A percentile compares a stretch with the other conserved stretches of the same genome.
Evolutionary conservation across 1,284 basidiomycete genomes (phyloP).

Genomic region (Baeospora myosura): DNA sequence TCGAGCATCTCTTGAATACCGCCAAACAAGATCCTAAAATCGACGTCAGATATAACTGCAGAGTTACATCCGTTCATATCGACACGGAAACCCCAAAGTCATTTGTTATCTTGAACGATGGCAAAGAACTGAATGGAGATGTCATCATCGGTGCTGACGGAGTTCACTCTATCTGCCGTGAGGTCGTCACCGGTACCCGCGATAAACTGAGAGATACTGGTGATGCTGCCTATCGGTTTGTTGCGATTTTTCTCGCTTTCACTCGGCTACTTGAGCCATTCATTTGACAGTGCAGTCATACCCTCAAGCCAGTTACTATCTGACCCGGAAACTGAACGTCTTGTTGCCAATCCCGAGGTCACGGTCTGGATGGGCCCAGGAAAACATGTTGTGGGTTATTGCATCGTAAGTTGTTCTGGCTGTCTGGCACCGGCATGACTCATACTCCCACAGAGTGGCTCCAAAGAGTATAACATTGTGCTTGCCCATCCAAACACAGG

Average conservation of each 20-base stretch:
- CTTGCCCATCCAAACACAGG: conserved; percentile 35
- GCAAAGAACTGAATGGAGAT: conserved; percentile 37
- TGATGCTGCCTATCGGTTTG: conserved; percentile 56
- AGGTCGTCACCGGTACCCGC: conserved; percentile 33
- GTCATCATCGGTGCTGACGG: conserved; percentile 51
- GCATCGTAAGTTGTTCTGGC: conserved; percentile 24
- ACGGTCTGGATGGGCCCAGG: conserved; percentile 41
- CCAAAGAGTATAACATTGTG: conserved; percentile 44
- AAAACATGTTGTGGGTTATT: conserved; percentile 38
- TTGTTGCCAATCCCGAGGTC: conserved; percentile 32
- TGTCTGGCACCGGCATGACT: not conserved
- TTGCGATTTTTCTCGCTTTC: no score
- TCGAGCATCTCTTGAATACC: conserved; percentile 34
- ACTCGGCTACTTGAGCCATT: no score
- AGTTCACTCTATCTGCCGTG: conserved; percentile 37
- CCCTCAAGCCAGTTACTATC: conserved; percentile 35
- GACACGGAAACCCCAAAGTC: conserved; percentile 27
- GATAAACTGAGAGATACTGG: conserved; percentile 41
- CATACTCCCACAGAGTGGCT: conserved; percentile 24
- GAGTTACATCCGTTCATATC: conserved; percentile 33
- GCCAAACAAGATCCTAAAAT: conserved; percentile 34
- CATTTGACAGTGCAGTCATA: conserved; percentile 43
- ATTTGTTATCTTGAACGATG: conserved; percentile 32
- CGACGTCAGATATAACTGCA: conserved; percentile 31
- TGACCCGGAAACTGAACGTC: conserved; percentile 39